A percentile compares a stretch with the other conserved stretches of the same genome.
Conservation (phyloP, 768 basidiomycete species). For the Basidioascus undulatus region DNA sequence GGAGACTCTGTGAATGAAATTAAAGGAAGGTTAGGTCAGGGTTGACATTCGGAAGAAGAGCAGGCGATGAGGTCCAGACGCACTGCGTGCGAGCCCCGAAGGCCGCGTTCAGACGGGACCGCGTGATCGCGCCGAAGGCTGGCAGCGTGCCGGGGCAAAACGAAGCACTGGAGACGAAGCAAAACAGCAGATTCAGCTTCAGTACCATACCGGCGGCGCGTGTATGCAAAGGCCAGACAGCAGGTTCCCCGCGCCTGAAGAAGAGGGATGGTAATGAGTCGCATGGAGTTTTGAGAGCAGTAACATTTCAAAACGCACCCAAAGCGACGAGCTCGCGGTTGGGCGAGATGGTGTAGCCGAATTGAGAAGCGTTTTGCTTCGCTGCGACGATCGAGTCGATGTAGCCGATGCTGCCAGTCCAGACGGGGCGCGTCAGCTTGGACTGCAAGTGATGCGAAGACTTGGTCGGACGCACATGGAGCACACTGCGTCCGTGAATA, state of each 20-base stretch:
- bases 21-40: slow-evolving; percentile 3
- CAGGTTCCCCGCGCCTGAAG: slow-evolving; percentile 8
- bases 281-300: no score
- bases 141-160: slow-evolving; percentile 76
- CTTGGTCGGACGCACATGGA: no score
- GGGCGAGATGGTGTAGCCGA: slow-evolving; percentile 23
- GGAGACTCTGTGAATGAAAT: neutral
- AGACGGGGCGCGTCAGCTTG: no score
- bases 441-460: no score
- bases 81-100: slow-evolving; percentile 62
- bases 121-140: slow-evolving; percentile 77
- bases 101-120: slow-evolving; percentile 73
- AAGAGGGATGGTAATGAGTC: no score
- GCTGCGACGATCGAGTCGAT: slow-evolving; percentile 87
- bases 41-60: slow-evolving; percentile 6
- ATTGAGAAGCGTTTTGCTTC: slow-evolving; percentile 44
- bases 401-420: slow-evolving; percentile 73
- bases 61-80: slow-evolving; percentile 1
- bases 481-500: slow-evolving; percentile 25
- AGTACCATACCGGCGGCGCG: no score
- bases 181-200: no score
- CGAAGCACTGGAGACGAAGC: slow-evolving; percentile 22
- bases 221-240: neutral
- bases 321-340: slow-evolving; percentile 91
- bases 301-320: slow-evolving; percentile 17